Percentiles rank a stretch among this genome's conserved stretches.
Evolutionary conservation across 176 grass and related monocot species (phyloP).

Genomic region (Rhynchospora breviuscula): DNA sequence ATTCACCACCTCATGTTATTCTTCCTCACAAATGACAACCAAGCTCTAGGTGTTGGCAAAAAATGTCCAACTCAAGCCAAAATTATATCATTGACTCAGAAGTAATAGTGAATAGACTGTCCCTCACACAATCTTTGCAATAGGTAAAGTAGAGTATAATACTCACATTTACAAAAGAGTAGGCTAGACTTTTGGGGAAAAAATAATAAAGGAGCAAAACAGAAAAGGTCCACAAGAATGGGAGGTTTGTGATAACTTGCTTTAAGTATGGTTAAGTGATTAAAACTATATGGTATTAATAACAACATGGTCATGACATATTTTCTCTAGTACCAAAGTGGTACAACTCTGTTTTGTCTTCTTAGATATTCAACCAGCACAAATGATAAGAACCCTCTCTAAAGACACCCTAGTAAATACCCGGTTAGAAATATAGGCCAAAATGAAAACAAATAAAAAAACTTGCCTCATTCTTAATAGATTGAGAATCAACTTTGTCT

Average conservation of each 20-base stretch:
- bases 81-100: not conserved
- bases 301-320: constrained; percentile 6
- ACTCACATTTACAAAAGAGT: not conserved
- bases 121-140: not conserved
- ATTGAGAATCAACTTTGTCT: constrained; percentile 48
- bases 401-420: not conserved
- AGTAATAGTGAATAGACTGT: not conserved
- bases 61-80: not conserved
- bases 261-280: not conserved
- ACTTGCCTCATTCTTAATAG: constrained; percentile 29
- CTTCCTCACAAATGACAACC: not conserved
- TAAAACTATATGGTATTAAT: not conserved
- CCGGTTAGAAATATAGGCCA: not conserved
- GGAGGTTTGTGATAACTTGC: not conserved
- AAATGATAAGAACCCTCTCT: constrained; percentile 5
- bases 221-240: not conserved
- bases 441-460: not conserved
- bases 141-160: not conserved
- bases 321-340: not conserved
- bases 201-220: not conserved
- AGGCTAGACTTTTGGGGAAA: not conserved
- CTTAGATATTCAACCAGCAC: not conserved
- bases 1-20: not conserved
- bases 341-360: not conserved
- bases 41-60: not conserved